Percentiles rank a stretch among this genome's conserved stretches.
phyloP scores from a whole-genome alignment of 176 grass and related monocot species.

The Oryza coarctata region DNA sequence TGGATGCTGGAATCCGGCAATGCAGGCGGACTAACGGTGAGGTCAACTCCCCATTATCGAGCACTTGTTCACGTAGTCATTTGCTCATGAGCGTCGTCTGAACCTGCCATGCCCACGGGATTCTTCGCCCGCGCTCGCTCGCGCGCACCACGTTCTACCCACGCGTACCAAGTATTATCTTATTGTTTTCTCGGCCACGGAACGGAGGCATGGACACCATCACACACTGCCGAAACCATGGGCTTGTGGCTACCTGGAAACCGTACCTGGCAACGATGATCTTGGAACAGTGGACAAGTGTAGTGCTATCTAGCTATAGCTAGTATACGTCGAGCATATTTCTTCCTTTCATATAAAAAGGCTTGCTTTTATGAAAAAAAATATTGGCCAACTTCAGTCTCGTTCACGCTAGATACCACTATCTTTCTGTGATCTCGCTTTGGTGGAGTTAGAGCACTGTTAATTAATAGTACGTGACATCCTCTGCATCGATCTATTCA shows the following conservation, averaged over 20 bases:
- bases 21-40: slow-evolving; percentile 8
- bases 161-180: neutral
- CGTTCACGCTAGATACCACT: neutral
- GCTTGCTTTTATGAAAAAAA: neutral
- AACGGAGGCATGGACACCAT: neutral
- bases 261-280: neutral
- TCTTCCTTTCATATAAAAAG: neutral
- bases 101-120: neutral
- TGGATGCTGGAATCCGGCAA: slow-evolving; percentile 1
- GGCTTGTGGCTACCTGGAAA: neutral
- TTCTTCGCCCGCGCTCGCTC: slow-evolving; percentile 5
- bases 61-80: neutral
- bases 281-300: slow-evolving; percentile 11
- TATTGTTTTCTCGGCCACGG: neutral
- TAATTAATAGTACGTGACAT: neutral
- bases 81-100: neutral
- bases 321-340: too few species aligned
- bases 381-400: neutral
- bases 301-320: neutral
- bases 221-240: neutral
- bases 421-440: too few species aligned
- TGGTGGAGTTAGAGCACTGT: neutral
- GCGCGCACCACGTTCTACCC: slow-evolving; percentile 22
- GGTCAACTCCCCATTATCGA: slow-evolving; percentile 11
- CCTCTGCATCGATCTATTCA: neutral